Evolutionary conservation across 148 eudicot species (phyloP).

Genomic region (Rheum nobile): DNA sequence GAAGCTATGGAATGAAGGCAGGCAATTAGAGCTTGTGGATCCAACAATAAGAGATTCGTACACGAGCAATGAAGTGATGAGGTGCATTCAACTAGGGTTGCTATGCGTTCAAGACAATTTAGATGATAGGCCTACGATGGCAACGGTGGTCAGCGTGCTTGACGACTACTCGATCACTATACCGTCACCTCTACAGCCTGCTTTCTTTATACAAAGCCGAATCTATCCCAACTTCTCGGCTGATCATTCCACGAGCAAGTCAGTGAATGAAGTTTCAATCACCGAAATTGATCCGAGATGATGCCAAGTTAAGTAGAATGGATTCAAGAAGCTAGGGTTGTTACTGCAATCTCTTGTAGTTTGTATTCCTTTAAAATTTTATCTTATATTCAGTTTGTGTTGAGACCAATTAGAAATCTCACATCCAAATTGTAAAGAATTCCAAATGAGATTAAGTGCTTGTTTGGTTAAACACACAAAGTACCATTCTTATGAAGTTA

Average conservation of each 20-base stretch:
- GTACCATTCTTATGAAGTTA: too few species aligned
- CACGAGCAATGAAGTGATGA: constrained; percentile 11
- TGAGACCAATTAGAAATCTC: too few species aligned
- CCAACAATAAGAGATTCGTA: not conserved
- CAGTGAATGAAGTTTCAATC: not conserved
- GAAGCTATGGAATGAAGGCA: not conserved
- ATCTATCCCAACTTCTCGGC: not conserved
- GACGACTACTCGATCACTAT: constrained; percentile 16
- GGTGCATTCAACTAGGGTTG: constrained; percentile 17
- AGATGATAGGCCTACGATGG: constrained; percentile 30
- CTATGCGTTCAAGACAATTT: constrained; percentile 23
- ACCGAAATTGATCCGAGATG: not conserved
- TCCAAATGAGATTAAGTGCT: too few species aligned
- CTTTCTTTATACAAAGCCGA: constrained; percentile 6
- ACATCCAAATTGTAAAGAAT: too few species aligned
- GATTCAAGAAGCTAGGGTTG: not conserved
- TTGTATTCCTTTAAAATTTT: not conserved
- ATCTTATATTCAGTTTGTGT: not conserved
- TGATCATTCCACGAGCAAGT: not conserved
- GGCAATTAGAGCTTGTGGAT: not conserved
- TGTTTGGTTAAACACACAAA: too few species aligned
- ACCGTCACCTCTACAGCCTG: constrained; percentile 21
- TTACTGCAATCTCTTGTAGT: too few species aligned
- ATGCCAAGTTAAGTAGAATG: not conserved
- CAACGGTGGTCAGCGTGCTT: constrained; percentile 23